phyloP scores from a whole-genome alignment of 768 basidiomycete genomes.

The Psilocybe subaeruginosa region DNA sequence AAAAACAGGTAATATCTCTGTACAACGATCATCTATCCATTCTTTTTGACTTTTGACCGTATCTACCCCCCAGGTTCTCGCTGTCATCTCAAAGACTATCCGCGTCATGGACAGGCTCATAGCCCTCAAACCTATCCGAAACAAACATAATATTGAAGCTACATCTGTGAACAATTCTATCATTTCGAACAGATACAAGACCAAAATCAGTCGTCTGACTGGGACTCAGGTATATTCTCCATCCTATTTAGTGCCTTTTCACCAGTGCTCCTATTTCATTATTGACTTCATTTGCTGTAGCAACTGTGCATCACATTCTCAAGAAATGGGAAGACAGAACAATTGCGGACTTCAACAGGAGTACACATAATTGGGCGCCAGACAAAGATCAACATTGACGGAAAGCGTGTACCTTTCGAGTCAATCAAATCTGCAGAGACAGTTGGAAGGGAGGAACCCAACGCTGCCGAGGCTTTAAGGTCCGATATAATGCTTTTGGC shows the following conservation, averaged over 20 bases:
- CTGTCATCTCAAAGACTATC: slow-evolving; percentile 37
- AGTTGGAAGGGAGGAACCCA: slow-evolving; percentile 45
- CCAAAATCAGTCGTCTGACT: slow-evolving; percentile 34
- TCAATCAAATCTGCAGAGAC: slow-evolving; percentile 30
- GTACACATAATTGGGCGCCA: slow-evolving; percentile 34
- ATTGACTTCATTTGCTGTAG: not conserved
- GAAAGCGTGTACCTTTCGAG: not conserved
- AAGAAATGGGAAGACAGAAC: not conserved
- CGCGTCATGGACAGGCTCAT: slow-evolving; percentile 41
- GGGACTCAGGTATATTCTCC: slow-evolving; percentile 28
- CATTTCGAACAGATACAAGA: slow-evolving; percentile 44
- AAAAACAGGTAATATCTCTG: not conserved
- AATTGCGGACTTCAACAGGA: not conserved
- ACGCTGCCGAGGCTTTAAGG: slow-evolving; percentile 46
- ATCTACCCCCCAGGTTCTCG: slow-evolving; percentile 29
- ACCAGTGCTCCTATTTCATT: not conserved
- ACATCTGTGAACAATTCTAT: slow-evolving; percentile 31
- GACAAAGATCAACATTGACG: slow-evolving; percentile 31
- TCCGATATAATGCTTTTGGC: slow-evolving; percentile 28
- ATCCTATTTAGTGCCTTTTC: not conserved
- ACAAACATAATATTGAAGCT: slow-evolving; percentile 47
- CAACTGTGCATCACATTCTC: not conserved
- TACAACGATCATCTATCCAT: not conserved
- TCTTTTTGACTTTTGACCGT: not conserved
- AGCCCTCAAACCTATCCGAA: slow-evolving; percentile 42